A percentile compares a stretch with the other conserved stretches of the same genome.
Evolutionary conservation across 2,329 filamentous ascomycete species (phyloP).

Genomic region (Zasmidium cellare): DNA sequence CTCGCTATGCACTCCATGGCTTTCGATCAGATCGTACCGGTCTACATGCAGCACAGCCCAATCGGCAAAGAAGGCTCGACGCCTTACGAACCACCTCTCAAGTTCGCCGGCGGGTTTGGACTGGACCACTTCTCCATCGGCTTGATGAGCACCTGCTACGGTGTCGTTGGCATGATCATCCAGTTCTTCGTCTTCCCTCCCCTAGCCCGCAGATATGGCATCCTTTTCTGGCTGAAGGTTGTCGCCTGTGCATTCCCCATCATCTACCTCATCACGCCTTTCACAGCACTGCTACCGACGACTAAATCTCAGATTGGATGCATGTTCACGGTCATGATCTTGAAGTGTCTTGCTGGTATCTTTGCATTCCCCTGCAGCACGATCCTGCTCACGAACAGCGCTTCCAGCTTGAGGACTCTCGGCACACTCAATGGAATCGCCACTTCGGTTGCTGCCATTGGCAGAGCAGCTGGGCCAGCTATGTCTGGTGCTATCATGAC

Average conservation of each 20-base stretch:
- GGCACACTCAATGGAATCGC: constrained; percentile 91
- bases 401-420: constrained; percentile 70
- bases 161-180: constrained; percentile 73
- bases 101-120: constrained; percentile 81
- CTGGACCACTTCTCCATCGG: constrained; percentile 73
- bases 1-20: constrained; percentile 45
- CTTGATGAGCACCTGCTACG: constrained; percentile 80
- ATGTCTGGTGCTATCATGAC: constrained; percentile 71
- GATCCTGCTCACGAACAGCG: constrained; percentile 88
- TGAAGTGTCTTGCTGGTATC: constrained; percentile 75
- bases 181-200: constrained; percentile 86
- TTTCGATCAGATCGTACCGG: constrained; percentile 59
- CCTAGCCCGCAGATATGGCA: constrained; percentile 70
- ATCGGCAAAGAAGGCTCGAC: constrained; percentile 40
- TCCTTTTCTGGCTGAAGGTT: constrained; percentile 70
- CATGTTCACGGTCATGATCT: constrained; percentile 67
- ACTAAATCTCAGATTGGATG: constrained; percentile 55
- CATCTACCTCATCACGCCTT: constrained; percentile 79
- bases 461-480: constrained; percentile 76
- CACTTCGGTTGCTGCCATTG: constrained; percentile 77
- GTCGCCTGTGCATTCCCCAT: constrained; percentile 69
- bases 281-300: constrained; percentile 64
- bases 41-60: constrained; percentile 77
- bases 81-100: constrained; percentile 60
- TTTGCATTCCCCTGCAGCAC: constrained; percentile 87